Evolutionary conservation across 352 stramenopile genomes (phyloP), one percentile per base, ranked within the genome.

Genomic region (Thalassiosira delicatula): DNA sequence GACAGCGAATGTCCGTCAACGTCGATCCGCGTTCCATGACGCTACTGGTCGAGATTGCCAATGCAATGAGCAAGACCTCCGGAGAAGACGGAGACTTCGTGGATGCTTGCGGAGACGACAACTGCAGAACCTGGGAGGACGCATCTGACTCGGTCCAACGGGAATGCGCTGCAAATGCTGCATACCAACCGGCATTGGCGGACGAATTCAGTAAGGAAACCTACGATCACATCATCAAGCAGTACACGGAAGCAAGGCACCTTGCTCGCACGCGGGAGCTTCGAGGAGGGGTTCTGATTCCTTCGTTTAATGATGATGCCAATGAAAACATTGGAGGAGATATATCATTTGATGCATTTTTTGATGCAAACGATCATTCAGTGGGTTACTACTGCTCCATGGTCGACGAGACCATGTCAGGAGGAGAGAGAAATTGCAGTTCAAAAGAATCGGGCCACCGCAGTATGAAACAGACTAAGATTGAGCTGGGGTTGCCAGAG

Each of bases 331-430:
- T 82, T 8, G 68, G 78, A 23, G 83, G 54, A 19, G 62, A 75
- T 29, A 70, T 86, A 30, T 88, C 89, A 14, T 94, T 93, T 70
- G 90, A 94, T 79, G 76, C 87, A 29, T 94, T 94, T 59, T 94
- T 94, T 68, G 90, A 94, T 84, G 86, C 88, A n/a, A 94, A 92
- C 63, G 90, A 94, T 59, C 72, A 88, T 75, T 92, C 86, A 46
- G 84, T 92, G 46, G 86, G 83, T 65, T 78, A 88, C 59, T 90
- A 89, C 68, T 79, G 79, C 0, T 87, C 80, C 42, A 70, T 86
- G 3, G 40, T 88, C n/a, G 66, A 74, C n/a, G 73, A 87, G 27
- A 86, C 70, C 25, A 44, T 29, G 25, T 32, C 27, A 35, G 17
- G 56, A 51, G 56, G 53, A 19, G 44, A 70, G 21, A 57, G 72